Base-by-base conservation (phyloP, 1,139 yeast species). In the Hanseniaspora uvarum region DNA sequence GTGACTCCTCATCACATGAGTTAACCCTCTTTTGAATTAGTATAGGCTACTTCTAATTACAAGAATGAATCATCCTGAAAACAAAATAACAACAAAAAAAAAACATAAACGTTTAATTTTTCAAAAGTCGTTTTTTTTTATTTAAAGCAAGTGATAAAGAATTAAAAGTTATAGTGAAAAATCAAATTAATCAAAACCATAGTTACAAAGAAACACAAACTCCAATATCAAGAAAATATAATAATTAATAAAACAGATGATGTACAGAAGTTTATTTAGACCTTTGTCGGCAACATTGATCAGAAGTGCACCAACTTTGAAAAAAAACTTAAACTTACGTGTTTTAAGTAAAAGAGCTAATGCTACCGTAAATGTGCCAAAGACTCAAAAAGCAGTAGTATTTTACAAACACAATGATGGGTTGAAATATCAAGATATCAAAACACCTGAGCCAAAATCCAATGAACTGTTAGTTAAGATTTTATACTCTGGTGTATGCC, bases 401-500 rank as follows among this genome's bases (percentile, higher is more conserved):
- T 83, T 83, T 67, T 85, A 82, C 63, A 77, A 74, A 62, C 74
- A 74, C 70, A 81, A 83, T 57, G 89, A 89, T 60, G 78, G 79
- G 56, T 73, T 82, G 60, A 65, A 70, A 57, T 80, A 79, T 73
- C 78, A 73, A 61, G 86, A 80, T 59, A 76, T 80, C 57, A 77
- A 83, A 52, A 86, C 81, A 48, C 88, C 88, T 63, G 69, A 60
- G 5, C 88, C 88, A 64, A 80, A 80, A 65, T 69, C 86, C 54
- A 80, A 75, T 63, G 87, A 82, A 68, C 68, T 82, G 58, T 74
- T 82, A 65, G 74, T 82, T 66, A 76, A 82, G 63, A 79, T 82
- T 64, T 79, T 80, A 68, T 82, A 80, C 71, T 81, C 87, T 11
- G 88, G 88, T 70, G 88, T 82, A 49, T 82, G 88, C 67, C 88